Conservation (phyloP, 129 eudicot genomes). For the Centaurea solstitialis region DNA sequence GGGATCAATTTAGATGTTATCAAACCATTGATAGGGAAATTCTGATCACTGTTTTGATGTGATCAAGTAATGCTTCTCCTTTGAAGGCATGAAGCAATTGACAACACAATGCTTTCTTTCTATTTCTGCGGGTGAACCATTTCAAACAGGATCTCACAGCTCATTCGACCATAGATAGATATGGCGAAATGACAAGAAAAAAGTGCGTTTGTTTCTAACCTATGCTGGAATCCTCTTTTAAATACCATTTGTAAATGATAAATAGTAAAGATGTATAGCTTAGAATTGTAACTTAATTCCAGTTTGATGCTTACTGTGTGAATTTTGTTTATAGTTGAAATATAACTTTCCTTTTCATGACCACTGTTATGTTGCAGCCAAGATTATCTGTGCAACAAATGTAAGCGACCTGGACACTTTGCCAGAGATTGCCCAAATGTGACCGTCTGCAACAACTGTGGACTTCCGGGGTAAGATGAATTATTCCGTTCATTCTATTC, state of each 20-base stretch:
- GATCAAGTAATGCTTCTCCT: too few relatives aligned
- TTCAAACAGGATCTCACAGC: background rate
- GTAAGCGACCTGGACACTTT: conserved; percentile 82
- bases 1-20: background rate
- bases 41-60: background rate
- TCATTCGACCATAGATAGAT: background rate
- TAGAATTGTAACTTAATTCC: conserved; percentile 2
- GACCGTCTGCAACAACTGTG: conserved; percentile 87
- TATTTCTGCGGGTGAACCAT: background rate
- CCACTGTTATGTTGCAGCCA: conserved; percentile 44
- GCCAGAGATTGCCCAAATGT: conserved; percentile 78
- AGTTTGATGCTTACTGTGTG: background rate
- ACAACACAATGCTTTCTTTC: background rate
- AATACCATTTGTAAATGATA: background rate
- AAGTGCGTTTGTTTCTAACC: background rate
- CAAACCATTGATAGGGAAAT: background rate
- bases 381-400: conserved; percentile 70
- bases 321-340: background rate
- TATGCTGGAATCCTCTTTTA: background rate
- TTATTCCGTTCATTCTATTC: background rate
- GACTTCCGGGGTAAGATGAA: conserved; percentile 70
- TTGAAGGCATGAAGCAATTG: too few relatives aligned
- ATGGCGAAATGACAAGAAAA: background rate
- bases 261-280: background rate
- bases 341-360: background rate